Evolutionary conservation across 257 asterid species (phyloP).

Genomic region (Coffea canephora): DNA sequence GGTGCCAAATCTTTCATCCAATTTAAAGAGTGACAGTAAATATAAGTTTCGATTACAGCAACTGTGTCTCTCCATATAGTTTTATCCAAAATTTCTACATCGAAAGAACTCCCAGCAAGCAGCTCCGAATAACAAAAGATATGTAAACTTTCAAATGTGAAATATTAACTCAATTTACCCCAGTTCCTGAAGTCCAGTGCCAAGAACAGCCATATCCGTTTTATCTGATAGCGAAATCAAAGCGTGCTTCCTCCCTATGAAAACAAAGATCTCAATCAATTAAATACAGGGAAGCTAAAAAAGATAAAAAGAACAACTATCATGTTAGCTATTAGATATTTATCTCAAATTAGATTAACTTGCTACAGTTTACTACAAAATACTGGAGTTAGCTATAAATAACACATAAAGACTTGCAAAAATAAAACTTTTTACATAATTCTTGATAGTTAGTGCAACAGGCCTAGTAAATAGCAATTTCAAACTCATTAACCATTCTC

Average conservation of each 20-base stretch:
- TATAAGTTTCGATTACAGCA: background rate
- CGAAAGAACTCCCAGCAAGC: background rate
- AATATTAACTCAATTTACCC: constrained; percentile 45
- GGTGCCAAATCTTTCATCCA: background rate
- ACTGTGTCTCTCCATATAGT: background rate
- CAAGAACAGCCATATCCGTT: constrained; percentile 73
- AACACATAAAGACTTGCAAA: background rate
- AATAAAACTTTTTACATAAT: background rate
- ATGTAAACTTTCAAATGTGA: background rate
- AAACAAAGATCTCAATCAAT: background rate
- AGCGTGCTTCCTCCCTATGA: constrained; percentile 68
- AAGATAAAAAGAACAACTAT: background rate
- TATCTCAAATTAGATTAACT: background rate
- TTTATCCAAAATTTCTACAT: background rate
- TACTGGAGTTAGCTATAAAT: background rate
- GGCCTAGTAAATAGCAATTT: background rate
- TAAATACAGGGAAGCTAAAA: background rate
- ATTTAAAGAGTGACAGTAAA: background rate
- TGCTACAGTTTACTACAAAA: background rate
- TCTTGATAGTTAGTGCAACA: background rate
- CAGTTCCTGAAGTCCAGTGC: constrained; percentile 72
- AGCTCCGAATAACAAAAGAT: background rate
- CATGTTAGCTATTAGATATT: background rate
- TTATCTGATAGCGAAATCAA: constrained; percentile 89
- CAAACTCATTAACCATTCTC: background rate